Conservation (phyloP, 129 eudicot genomes). For the Saussurea involucrata region DNA sequence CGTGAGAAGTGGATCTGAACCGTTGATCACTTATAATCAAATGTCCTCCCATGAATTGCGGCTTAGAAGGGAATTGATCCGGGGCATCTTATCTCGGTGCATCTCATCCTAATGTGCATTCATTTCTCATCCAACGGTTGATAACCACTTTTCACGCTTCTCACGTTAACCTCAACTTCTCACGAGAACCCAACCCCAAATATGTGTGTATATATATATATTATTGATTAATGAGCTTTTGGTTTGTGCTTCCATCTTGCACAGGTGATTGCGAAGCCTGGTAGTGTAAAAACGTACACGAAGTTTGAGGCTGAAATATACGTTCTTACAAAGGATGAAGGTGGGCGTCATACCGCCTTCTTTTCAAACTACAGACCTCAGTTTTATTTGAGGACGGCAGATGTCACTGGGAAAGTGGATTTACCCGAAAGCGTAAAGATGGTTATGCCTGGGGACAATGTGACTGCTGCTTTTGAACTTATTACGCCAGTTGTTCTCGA, state of each 20-base stretch:
- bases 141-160: too few relatives aligned
- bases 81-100: too few relatives aligned
- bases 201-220: neutral
- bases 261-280: slow-evolving; percentile 90
- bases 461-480: slow-evolving; percentile 91
- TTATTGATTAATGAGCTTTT: neutral
- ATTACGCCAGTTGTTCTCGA: slow-evolving; percentile 83
- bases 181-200: too few relatives aligned
- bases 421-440: slow-evolving; percentile 90
- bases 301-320: slow-evolving; percentile 85
- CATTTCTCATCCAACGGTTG: too few relatives aligned
- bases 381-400: slow-evolving; percentile 92
- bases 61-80: too few relatives aligned
- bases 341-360: slow-evolving; percentile 96
- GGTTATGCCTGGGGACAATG: slow-evolving; percentile 99
- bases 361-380: slow-evolving; percentile 92
- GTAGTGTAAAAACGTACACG: slow-evolving; percentile 69
- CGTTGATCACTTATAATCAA: too few relatives aligned
- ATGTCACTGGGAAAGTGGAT: slow-evolving; percentile 91
- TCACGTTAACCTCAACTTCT: too few relatives aligned
- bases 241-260: neutral
- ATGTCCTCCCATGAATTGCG: too few relatives aligned
- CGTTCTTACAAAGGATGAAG: slow-evolving; percentile 92
- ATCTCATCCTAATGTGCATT: too few relatives aligned
- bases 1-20: too few relatives aligned